These are phyloP conservation scores for Chaetomiaceae sp. DNA, from an alignment of 2,329 filamentous ascomycete species.

Conservation along the genomic window DNA sequence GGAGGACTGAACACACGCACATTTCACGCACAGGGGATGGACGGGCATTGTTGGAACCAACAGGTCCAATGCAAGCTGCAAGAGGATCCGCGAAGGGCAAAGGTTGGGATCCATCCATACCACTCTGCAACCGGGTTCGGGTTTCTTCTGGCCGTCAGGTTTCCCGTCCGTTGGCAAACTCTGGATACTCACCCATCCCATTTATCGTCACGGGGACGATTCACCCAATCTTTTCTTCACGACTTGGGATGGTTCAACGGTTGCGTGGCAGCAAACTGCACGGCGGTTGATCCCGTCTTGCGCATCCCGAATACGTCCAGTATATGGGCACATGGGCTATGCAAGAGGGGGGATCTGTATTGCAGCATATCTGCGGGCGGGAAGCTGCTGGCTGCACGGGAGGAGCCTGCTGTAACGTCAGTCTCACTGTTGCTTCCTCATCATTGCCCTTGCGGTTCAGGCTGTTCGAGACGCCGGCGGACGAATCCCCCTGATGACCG, in stretches of 20 bases:
- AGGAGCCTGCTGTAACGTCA: not conserved
- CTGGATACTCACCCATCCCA: no score
- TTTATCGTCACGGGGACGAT: no score
- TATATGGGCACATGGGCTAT: no score
- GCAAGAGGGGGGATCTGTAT: no score
- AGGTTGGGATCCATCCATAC: constrained; percentile 12
- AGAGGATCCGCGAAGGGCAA: constrained; percentile 11
- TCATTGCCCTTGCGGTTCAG: not conserved
- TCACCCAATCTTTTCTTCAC: no score
- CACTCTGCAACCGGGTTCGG: not conserved
- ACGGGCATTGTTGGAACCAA: constrained; percentile 4
- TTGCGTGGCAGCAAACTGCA: no score
- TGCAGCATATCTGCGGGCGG: not conserved
- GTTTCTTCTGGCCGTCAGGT: no score
- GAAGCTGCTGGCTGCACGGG: not conserved
- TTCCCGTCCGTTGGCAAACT: no score
- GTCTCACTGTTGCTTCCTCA: not conserved
- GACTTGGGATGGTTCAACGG: no score
- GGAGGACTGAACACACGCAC: not conserved
- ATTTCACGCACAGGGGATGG: not conserved
- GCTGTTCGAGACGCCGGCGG: not conserved
- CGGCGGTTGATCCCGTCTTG: not conserved
- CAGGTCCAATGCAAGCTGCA: constrained; percentile 9
- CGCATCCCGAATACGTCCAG: no score
- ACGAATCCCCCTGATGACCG: not conserved